These are phyloP conservation scores for Aspergillus intermedius DNA, from an alignment of 2,329 filamentous ascomycete species.

Conservation along the genomic window DNA sequence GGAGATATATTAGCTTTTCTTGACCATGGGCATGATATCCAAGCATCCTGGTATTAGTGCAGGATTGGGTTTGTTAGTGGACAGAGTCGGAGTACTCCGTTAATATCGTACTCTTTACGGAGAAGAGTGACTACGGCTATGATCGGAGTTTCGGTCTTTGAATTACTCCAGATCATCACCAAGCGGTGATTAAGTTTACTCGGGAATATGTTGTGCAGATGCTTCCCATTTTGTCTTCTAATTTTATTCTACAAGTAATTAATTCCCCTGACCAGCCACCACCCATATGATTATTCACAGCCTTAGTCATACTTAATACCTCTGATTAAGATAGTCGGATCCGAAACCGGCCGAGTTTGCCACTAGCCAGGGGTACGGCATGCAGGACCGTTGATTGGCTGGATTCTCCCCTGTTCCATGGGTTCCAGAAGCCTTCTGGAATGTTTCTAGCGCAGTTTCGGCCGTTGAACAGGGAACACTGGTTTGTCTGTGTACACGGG, in stretches of 20 bases:
- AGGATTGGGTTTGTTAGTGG: too few relatives aligned
- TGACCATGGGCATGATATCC: too few relatives aligned
- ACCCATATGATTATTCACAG: too few relatives aligned
- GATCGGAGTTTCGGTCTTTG: not conserved
- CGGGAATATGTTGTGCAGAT: not conserved
- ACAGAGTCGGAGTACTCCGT: too few relatives aligned
- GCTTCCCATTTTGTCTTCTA: too few relatives aligned
- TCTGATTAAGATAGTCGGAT: too few relatives aligned
- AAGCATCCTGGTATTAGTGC: too few relatives aligned
- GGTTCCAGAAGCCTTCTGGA: slow-evolving; percentile 28
- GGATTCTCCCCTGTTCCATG: slow-evolving; percentile 12
- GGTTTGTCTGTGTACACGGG: not conserved
- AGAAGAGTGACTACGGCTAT: too few relatives aligned
- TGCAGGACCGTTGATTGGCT: not conserved
- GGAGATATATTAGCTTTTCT: not conserved
- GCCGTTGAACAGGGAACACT: not conserved
- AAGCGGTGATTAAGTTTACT: not conserved
- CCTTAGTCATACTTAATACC: too few relatives aligned
- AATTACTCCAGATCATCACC: not conserved
- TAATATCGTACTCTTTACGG: too few relatives aligned
- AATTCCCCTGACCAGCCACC: too few relatives aligned
- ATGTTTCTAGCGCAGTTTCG: slow-evolving; percentile 22
- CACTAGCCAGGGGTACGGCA: not conserved
- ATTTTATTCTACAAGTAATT: too few relatives aligned
- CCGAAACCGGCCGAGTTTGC: not conserved